Base-by-base conservation (phyloP, 2,329 filamentous ascomycete genomes). In the Colletotrichum endophyticum region DNA sequence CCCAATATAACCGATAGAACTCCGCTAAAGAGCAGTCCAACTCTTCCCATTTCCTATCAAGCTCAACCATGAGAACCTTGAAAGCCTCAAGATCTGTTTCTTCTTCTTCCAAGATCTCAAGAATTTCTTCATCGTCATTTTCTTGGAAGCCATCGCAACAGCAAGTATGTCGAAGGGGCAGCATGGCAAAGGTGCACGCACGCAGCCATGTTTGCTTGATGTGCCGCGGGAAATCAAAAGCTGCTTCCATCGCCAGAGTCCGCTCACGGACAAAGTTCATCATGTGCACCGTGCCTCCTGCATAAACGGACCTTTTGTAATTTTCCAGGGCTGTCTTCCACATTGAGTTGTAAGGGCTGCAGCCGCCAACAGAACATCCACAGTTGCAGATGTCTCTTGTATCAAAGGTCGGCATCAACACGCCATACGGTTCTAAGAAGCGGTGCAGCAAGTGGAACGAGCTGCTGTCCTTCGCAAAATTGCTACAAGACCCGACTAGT, bases 1-100 rank as follows among this genome's bases (percentile, higher is more conserved):
- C 1, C 39, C 39, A 44, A 11, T 44, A 2, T n/a, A 44, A 44
- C 9, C 19, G 39, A 12, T 44, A 44, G 9, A 44, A 44, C 39
- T n/a, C 39, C 5, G 39, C 9, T 1, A 44, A n/a, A 44, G 39
- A 44, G 19, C 39, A 44, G 39, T 1, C 19, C 19, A 44, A n/a
- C 5, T 44, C 39, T 12, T 44, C 39, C 39, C 19, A n/a, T n/a
- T 2, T n/a, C 5, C 16, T 6, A 11, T 3, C 39, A 44, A 44
- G 39, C 19, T 44, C 39, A 44, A 4, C 16, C 19, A 44, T 44
- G 16, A 44, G 39, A 44, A 11, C 16, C 39, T 44, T 19, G 5
- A 44, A n/a, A 0, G 5, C 0, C 3, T 44, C 39, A 44, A 44
- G 36, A 0, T 44, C 36, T 3, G 0, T 2, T 9, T 19, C 4